phyloP scores from a whole-genome alignment of 305 asterid species.

The Coffea humblotiana region DNA sequence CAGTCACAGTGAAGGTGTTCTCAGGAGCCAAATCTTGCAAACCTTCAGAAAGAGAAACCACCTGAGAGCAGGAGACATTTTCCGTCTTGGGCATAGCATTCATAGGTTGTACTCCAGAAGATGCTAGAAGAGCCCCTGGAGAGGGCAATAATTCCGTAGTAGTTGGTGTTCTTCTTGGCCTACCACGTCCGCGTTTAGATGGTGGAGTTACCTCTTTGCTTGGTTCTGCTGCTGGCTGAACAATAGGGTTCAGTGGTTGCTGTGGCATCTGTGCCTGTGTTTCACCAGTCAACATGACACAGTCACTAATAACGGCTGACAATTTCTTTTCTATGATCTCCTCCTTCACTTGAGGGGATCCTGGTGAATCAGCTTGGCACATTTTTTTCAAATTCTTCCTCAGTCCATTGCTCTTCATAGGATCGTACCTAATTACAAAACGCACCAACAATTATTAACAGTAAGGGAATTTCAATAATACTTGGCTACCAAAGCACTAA shows the following conservation, averaged over 20 bases:
- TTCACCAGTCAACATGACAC: slow-evolving; percentile 41
- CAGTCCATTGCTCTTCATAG: slow-evolving; percentile 98
- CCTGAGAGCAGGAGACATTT: slow-evolving; percentile 30
- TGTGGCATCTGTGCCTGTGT: slow-evolving; percentile 34
- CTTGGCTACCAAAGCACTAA: too few relatives aligned
- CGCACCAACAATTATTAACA: slow-evolving; percentile 13
- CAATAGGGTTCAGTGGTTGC: slow-evolving; percentile 9
- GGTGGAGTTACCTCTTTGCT: slow-evolving; percentile 28
- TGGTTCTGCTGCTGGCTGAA: slow-evolving; percentile 8
- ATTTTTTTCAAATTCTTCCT: slow-evolving; percentile 93
- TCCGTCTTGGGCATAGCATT: slow-evolving; percentile 45
- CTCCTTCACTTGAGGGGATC: slow-evolving; percentile 60
- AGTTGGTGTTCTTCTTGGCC: slow-evolving; percentile 72
- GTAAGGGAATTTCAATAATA: neutral
- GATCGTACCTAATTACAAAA: slow-evolving; percentile 69
- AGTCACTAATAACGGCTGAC: slow-evolving; percentile 35
- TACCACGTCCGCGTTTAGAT: slow-evolving; percentile 92
- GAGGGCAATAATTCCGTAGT: slow-evolving; percentile 34
- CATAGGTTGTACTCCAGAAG: slow-evolving; percentile 40
- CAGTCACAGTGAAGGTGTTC: slow-evolving; percentile 37
- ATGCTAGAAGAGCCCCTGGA: slow-evolving; percentile 37
- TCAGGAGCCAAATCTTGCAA: slow-evolving; percentile 33
- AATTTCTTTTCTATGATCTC: slow-evolving; percentile 52
- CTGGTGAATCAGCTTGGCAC: slow-evolving; percentile 88
- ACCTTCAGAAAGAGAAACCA: slow-evolving; percentile 44